Conservation (phyloP, 164 flowering plant genomes). For the Umbilicus rupestris region DNA sequence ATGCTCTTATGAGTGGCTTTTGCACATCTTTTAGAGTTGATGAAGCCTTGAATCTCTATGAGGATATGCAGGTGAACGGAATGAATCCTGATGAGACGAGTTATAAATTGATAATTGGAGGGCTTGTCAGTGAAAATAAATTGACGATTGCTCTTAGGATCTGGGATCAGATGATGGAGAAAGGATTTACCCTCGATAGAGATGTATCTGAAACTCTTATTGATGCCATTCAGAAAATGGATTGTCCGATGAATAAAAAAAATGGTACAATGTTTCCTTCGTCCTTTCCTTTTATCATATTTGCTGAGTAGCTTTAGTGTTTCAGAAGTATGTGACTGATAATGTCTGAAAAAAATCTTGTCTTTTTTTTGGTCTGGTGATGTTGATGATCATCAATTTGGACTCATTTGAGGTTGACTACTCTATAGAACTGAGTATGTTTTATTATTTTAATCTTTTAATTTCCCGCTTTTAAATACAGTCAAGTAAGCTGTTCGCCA, state of each 20-base stretch:
- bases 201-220: constrained; percentile 49
- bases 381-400: neutral
- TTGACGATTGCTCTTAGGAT: constrained; percentile 51
- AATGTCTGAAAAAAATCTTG: neutral
- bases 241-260: neutral
- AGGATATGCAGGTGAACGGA: constrained; percentile 53
- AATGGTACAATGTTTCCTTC: neutral
- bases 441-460: neutral
- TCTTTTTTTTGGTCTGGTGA: neutral
- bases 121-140: constrained; percentile 56
- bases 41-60: constrained; percentile 59
- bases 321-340: neutral
- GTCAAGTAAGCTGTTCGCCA: neutral
- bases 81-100: constrained; percentile 71
- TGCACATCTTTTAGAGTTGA: constrained; percentile 50
- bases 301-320: neutral
- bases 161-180: constrained; percentile 98
- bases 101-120: constrained; percentile 67
- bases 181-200: constrained; percentile 77
- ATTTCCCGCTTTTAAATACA: neutral
- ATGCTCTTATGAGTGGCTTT: constrained; percentile 76
- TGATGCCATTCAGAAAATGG: constrained; percentile 24
- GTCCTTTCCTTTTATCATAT: neutral
- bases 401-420: neutral
- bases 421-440: neutral